phyloP scores from a whole-genome alignment of 2,329 filamentous ascomycete genomes.

The Phyllosticta citribraziliensis region DNA sequence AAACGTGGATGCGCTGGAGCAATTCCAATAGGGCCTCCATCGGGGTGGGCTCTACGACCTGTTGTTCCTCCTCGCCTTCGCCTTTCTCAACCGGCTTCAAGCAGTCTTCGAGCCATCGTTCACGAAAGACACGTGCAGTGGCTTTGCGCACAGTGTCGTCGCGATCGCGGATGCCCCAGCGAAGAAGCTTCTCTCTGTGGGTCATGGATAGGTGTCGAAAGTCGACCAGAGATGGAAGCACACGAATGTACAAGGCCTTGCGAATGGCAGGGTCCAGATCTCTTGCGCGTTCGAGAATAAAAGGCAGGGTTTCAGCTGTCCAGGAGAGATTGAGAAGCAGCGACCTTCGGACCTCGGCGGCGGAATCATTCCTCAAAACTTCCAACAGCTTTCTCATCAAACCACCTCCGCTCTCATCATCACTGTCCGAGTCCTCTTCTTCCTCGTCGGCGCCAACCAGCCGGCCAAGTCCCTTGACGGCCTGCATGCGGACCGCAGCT shows the following conservation, averaged over 20 bases:
- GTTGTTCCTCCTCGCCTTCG: neutral
- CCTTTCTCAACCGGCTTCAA: slow-evolving; percentile 42
- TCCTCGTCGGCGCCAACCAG: slow-evolving; percentile 60
- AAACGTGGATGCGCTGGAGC: slow-evolving; percentile 84
- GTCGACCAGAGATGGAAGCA: slow-evolving; percentile 82
- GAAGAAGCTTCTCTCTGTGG: slow-evolving; percentile 88
- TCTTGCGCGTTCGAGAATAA: slow-evolving; percentile 79
- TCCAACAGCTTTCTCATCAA: slow-evolving; percentile 76
- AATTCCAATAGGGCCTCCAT: slow-evolving; percentile 82
- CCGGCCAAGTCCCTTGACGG: slow-evolving; percentile 78
- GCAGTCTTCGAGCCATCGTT: slow-evolving; percentile 97
- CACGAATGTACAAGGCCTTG: slow-evolving; percentile 73
- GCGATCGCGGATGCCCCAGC: slow-evolving; percentile 89
- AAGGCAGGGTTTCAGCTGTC: slow-evolving; percentile 70
- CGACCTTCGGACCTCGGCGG: slow-evolving; percentile 82
- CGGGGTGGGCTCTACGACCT: slow-evolving; percentile 51
- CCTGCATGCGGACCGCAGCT: slow-evolving; percentile 81
- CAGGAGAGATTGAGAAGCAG: slow-evolving; percentile 87
- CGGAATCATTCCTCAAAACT: slow-evolving; percentile 86
- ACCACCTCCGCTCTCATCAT: slow-evolving; percentile 55
- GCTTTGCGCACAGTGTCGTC: slow-evolving; percentile 93
- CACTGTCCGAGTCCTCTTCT: slow-evolving; percentile 54
- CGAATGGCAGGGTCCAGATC: slow-evolving; percentile 80
- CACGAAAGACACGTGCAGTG: slow-evolving; percentile 78
- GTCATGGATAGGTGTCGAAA: slow-evolving; percentile 88